Percentiles rank a stretch among this genome's conserved stretches.
phyloP scores from a whole-genome alignment of 2,329 filamentous ascomycete species.

The Clathrospora elynae region DNA sequence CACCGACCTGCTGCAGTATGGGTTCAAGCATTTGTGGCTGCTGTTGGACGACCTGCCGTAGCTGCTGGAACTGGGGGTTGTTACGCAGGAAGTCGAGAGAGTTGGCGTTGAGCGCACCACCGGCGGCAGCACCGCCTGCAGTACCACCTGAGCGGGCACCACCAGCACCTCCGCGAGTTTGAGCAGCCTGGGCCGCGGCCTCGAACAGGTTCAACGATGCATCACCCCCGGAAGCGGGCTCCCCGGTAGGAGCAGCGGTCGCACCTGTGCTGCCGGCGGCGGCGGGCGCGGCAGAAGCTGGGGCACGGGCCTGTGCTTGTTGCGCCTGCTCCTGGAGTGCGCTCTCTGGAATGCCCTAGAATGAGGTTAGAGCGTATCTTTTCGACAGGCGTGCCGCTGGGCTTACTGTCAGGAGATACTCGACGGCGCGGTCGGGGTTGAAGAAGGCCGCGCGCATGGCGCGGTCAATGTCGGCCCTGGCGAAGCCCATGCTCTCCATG shows the following conservation, averaged over 20 bases:
- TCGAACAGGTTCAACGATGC: conserved; percentile 88
- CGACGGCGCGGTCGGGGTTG: conserved; percentile 96
- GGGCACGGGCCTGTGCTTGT: conserved; percentile 50
- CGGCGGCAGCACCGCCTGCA: conserved; percentile 57
- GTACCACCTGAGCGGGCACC: conserved; percentile 55
- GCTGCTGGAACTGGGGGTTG: conserved; percentile 97
- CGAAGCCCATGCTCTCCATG: conserved; percentile 98
- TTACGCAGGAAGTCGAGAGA: conserved; percentile 93
- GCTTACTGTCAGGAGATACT: conserved; percentile 86
- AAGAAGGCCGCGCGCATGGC: conserved; percentile 96
- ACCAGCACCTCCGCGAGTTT: conserved; percentile 52
- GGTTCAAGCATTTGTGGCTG: conserved; percentile 98
- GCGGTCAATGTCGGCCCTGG: conserved; percentile 82
- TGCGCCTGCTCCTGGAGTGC: conserved; percentile 69
- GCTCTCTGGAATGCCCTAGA: conserved; percentile 86
- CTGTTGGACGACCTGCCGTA: conserved; percentile 95
- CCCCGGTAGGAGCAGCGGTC: conserved; percentile 37
- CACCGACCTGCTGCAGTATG: conserved; percentile 92
- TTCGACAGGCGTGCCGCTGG: conserved; percentile 5
- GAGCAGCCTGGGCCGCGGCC: conserved; percentile 78
- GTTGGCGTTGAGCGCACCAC: conserved; percentile 63
- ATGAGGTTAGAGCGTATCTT: conserved; percentile 26
- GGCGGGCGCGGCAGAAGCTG: conserved; percentile 50
- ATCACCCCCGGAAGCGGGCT: conserved; percentile 60
- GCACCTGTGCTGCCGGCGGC: conserved; percentile 53